Evolutionary conservation across 2,329 filamentous ascomycete genomes (phyloP), one percentile per base, ranked within the genome.

Genomic region (Stagonosporopsis chrysanthemi): DNA sequence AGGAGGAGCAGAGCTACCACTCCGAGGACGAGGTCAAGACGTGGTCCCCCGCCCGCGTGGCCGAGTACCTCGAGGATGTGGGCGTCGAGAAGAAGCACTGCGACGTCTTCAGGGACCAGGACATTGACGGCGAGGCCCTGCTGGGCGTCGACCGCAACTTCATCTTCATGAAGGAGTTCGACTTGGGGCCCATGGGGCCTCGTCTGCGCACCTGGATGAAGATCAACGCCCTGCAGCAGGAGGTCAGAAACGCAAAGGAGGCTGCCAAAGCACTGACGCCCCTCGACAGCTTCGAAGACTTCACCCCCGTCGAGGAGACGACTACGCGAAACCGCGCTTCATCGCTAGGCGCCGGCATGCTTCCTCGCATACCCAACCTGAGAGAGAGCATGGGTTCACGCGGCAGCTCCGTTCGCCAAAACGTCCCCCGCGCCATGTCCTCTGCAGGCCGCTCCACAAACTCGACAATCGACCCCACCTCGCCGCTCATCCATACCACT

Each of bases 161-260:
- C 36, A 83, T 98, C 15, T 96, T 97, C 74, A 89, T 98, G 80
- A 97, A 97, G 73, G 93, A 95, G 43, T 96, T 97, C 68, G 91
- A 97, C 66, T 83, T 98, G 64, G 94, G 94, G 17, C 91, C 93
- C 3, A 93, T 98, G 66, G 94, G 94, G 8, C 86, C 91, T 55
- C 86, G 94, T 60, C 79, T 98, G 60, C 96, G 96, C 76, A 97
- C 93, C 2, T 98, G 94, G 94, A 92, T 97, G 77, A 97, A 95
- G 77, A 93, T 98, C 75, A 96, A 96, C 77, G 82, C 87, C 3
- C 83, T 98, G 62, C 94, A 98, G 73, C 91, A 96, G 69, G 92
- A 97, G 75, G 88, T 95, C 39, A 89, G 85, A 41, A 77, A 86
- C 78, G 68, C 86, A 78, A 78, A 72, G 56, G 71, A 67, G 54